Evolutionary conservation across 108 stramenopile species (phyloP), one percentile per base, ranked within the genome.

Genomic region (Chaetoceros tenuissimus): DNA sequence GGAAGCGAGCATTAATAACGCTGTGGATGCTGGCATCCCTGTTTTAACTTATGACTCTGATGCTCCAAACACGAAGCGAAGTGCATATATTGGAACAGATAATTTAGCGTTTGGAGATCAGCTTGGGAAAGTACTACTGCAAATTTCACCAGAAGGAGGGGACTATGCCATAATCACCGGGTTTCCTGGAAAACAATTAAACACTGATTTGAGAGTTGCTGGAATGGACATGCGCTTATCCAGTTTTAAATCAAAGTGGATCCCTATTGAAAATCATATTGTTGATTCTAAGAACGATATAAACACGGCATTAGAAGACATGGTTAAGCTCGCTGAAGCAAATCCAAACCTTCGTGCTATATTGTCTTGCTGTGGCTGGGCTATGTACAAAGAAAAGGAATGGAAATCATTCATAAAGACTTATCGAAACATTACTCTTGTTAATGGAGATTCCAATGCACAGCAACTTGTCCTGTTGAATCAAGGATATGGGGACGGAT

Each of bases 61-160:
- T 56, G 66, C 67, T 19, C 54, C 55, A 22, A 26, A 29, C 24
- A 63, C 59, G 22, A 24, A 28, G 13, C 66, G 72, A 24, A 20
- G 52, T 17, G 55, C 76, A 23, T 71, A 77, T 45, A 46, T 72
- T 40, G 75, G 75, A 3, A 77, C 75, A 16, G 68, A 77, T 48
- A 58, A 72, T 22, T 24, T 30, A 5, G 31, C 48, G 5, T 40
- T 77, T 28, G 75, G 75, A 19, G 16, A 19, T 25, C 55, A 70
- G n/a, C 40, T 69, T 20, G 68, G 62, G 0, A 62, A 68, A 16
- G 20, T 72, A 5, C 30, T 77, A 19, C 56, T 46, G 24, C 64
- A 72, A 24, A 25, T 77, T 10, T 22, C 40, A n/a, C 71, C 71
- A 1, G 51, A 53, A 26, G 75, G 75, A 22, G 75, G 71, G 0